These are phyloP conservation scores for Collybia sp. DNA, from an alignment of 768 basidiomycete species.

Conservation along the genomic window DNA sequence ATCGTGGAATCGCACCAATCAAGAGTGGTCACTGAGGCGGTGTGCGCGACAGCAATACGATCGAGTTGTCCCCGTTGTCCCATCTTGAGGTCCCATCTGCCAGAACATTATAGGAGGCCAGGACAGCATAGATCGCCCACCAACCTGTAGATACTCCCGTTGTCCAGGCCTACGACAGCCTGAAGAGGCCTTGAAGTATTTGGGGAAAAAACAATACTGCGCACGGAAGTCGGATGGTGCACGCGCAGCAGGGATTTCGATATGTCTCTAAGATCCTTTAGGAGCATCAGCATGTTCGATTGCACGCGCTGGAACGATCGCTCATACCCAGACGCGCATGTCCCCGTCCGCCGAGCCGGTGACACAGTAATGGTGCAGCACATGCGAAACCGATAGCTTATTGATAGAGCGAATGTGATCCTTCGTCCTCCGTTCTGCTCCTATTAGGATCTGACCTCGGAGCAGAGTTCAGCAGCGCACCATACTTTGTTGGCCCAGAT, in stretches of 20 bases:
- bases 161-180: constrained; percentile 64
- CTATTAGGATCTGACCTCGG: neutral
- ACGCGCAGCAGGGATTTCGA: constrained; percentile 66
- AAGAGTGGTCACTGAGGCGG: constrained; percentile 63
- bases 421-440: constrained; percentile 56
- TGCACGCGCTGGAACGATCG: neutral
- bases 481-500: constrained; percentile 61
- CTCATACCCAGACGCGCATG: constrained; percentile 72
- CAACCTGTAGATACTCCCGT: constrained; percentile 65
- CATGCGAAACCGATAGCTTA: constrained; percentile 60
- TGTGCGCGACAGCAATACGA: constrained; percentile 69
- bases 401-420: constrained; percentile 74
- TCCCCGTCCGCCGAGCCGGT: constrained; percentile 81
- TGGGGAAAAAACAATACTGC: constrained; percentile 69
- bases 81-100: constrained; percentile 76
- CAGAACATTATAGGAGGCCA: neutral
- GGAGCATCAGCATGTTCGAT: neutral
- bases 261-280: constrained; percentile 70
- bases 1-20: constrained; percentile 56
- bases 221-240: constrained; percentile 63
- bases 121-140: constrained; percentile 8
- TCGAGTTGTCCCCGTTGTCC: constrained; percentile 72
- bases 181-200: constrained; percentile 61
- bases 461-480: constrained; percentile 30
- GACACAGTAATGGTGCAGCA: constrained; percentile 67